phyloP scores from a whole-genome alignment of 768 basidiomycete species.

The Trametes cubensis region DNA sequence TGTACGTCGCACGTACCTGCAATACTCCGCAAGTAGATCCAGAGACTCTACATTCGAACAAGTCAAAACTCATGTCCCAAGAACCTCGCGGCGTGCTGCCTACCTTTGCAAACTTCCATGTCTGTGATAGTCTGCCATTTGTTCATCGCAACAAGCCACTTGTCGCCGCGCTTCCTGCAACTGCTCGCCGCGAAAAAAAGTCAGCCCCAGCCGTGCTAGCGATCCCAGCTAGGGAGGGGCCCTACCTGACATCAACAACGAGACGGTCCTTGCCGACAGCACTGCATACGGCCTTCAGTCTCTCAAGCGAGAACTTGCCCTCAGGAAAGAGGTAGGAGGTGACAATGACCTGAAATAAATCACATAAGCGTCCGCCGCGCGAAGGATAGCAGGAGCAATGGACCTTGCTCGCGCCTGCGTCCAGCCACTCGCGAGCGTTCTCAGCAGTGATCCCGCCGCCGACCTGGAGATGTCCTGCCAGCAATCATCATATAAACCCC shows the following conservation, averaged over 20 bases:
- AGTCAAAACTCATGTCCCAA: background rate
- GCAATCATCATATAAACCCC: no score
- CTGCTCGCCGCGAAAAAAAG: slow-evolving; percentile 42
- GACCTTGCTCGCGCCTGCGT: slow-evolving; percentile 89
- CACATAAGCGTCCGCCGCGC: background rate
- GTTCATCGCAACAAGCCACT: slow-evolving; percentile 97
- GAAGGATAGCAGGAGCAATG: background rate
- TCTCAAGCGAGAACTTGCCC: slow-evolving; percentile 75
- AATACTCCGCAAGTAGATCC: slow-evolving; percentile 73
- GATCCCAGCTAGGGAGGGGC: background rate
- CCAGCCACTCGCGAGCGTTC: slow-evolving; percentile 86
- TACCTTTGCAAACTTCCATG: slow-evolving; percentile 87
- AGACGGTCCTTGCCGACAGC: slow-evolving; percentile 81
- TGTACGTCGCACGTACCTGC: slow-evolving; percentile 59
- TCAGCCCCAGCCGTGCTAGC: background rate
- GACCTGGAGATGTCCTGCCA: slow-evolving; percentile 76
- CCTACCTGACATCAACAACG: slow-evolving; percentile 93
- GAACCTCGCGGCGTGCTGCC: slow-evolving; percentile 1
- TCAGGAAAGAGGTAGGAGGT: slow-evolving; percentile 93
- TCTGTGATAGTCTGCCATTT: slow-evolving; percentile 98
- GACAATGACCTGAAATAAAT: slow-evolving; percentile 80
- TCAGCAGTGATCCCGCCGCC: slow-evolving; percentile 87
- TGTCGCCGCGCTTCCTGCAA: slow-evolving; percentile 74
- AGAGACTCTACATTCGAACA: slow-evolving; percentile 65
- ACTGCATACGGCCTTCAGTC: slow-evolving; percentile 61